phyloP scores from a whole-genome alignment of 768 basidiomycete genomes.

The Pleurotus tuoliensis region DNA sequence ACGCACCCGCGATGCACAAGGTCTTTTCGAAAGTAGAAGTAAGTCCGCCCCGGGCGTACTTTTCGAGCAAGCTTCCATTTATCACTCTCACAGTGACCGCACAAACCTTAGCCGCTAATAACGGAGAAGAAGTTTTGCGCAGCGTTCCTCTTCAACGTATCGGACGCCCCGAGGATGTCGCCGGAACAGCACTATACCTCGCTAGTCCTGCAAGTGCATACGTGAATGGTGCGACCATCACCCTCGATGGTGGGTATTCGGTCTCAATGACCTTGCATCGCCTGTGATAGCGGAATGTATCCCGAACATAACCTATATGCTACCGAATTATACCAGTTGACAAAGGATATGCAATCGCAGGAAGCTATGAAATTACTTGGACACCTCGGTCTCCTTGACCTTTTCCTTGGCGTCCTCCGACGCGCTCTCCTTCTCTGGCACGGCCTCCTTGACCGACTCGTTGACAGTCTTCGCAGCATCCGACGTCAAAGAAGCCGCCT shows the following conservation, averaged over 20 bases:
- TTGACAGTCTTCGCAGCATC: too few species aligned
- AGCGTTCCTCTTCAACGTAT: slow-evolving; percentile 49
- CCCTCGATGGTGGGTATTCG: slow-evolving; percentile 56
- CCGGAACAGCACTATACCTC: slow-evolving; percentile 59
- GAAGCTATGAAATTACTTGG: too few species aligned
- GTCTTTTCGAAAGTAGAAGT: slow-evolving; percentile 40
- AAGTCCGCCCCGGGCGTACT: slow-evolving; percentile 5
- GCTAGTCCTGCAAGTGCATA: slow-evolving; percentile 56
- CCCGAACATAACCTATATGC: too few species aligned
- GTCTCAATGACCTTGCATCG: slow-evolving; percentile 29
- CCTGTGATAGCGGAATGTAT: neutral
- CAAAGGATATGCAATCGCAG: too few species aligned
- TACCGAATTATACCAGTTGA: too few species aligned
- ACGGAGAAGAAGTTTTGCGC: slow-evolving; percentile 38
- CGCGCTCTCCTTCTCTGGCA: neutral
- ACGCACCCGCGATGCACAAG: neutral
- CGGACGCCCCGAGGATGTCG: slow-evolving; percentile 62
- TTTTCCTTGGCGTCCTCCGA: slow-evolving; percentile 12
- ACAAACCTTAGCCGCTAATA: slow-evolving; percentile 38
- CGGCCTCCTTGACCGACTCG: neutral
- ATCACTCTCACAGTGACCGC: slow-evolving; percentile 43
- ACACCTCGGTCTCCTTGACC: slow-evolving; percentile 1
- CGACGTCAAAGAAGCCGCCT: neutral
- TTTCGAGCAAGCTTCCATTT: slow-evolving; percentile 1
- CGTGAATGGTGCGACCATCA: slow-evolving; percentile 61